Evolutionary conservation across 108 stramenopile species (phyloP).

Genomic region (Cyclotella sp.): DNA sequence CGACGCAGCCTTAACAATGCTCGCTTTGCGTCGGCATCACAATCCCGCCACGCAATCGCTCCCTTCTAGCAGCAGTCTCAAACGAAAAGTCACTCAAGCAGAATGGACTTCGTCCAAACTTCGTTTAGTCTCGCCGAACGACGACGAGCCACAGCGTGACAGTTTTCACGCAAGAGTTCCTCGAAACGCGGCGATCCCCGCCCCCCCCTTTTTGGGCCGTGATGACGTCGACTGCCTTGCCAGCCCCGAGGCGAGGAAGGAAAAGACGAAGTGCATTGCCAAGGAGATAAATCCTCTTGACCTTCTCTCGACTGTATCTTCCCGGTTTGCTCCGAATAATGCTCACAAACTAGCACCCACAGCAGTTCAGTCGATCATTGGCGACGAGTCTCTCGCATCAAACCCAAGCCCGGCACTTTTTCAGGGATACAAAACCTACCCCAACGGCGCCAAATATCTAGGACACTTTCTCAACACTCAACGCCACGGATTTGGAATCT

Average conservation of each 20-base stretch:
- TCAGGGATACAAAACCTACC: constrained; percentile 9
- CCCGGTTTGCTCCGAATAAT: background rate
- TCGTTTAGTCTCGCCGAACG: background rate
- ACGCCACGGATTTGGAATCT: constrained; percentile 31
- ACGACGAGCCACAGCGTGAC: background rate
- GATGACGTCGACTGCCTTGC: background rate
- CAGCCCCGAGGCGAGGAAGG: constrained; percentile 1
- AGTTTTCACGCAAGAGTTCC: background rate
- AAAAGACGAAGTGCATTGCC: background rate
- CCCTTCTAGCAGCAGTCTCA: background rate
- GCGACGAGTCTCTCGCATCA: background rate
- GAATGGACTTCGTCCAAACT: too few species aligned
- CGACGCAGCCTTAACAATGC: constrained; percentile 6
- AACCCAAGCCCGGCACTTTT: background rate
- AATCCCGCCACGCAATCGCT: background rate
- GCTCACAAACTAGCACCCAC: background rate
- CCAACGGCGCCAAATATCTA: constrained; percentile 26
- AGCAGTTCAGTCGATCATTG: background rate
- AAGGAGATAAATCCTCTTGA: constrained; percentile 5
- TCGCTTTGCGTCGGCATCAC: background rate
- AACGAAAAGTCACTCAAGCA: background rate
- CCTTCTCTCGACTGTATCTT: background rate
- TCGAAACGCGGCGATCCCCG: background rate
- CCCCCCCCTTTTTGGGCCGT: background rate
- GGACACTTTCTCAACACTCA: constrained; percentile 24